A percentile compares a stretch with the other conserved stretches of the same genome.
Evolutionary conservation across 768 basidiomycete genomes (phyloP).

Genomic region (Lactarius deliciosus): DNA sequence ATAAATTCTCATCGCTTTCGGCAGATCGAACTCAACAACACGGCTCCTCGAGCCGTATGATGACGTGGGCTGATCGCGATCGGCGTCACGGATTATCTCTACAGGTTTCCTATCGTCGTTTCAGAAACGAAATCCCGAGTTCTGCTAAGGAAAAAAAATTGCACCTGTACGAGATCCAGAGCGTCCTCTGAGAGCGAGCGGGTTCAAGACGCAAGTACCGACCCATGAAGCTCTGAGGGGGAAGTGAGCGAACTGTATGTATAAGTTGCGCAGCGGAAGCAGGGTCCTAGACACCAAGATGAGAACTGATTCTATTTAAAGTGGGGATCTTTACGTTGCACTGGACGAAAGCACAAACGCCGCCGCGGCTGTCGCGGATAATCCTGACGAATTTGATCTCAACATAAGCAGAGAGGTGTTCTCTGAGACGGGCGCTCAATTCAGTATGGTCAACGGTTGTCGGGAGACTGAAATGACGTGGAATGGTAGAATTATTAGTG

Average conservation of each 20-base stretch:
- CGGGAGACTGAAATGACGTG: conserved; percentile 53
- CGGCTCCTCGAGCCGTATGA: conserved; percentile 26
- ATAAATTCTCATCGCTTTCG: conserved; percentile 61
- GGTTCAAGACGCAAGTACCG: conserved; percentile 73
- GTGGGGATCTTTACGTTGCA: conserved; percentile 57
- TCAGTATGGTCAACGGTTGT: conserved; percentile 64
- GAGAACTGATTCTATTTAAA: conserved; percentile 13
- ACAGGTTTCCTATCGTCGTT: conserved; percentile 40
- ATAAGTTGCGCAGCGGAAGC: conserved; percentile 58
- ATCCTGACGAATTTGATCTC: conserved; percentile 68
- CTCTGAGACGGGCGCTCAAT: conserved; percentile 56
- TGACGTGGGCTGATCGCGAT: conserved; percentile 18
- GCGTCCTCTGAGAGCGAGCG: conserved; percentile 71
- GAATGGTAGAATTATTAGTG: conserved; percentile 24
- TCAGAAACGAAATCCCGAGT: neutral
- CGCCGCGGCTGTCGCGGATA: conserved; percentile 72
- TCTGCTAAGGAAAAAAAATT: conserved; percentile 19
- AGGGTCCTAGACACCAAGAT: conserved; percentile 46
- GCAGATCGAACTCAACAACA: conserved; percentile 42
- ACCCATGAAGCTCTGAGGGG: conserved; percentile 67
- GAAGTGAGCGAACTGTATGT: conserved; percentile 52
- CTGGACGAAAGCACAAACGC: conserved; percentile 83
- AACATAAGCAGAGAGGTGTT: conserved; percentile 65
- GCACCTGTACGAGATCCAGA: conserved; percentile 75
- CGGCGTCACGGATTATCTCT: conserved; percentile 33